These are phyloP conservation scores for Aspergillus indologenus DNA, from an alignment of 495 filamentous ascomycete genomes.

Conservation along the genomic window DNA sequence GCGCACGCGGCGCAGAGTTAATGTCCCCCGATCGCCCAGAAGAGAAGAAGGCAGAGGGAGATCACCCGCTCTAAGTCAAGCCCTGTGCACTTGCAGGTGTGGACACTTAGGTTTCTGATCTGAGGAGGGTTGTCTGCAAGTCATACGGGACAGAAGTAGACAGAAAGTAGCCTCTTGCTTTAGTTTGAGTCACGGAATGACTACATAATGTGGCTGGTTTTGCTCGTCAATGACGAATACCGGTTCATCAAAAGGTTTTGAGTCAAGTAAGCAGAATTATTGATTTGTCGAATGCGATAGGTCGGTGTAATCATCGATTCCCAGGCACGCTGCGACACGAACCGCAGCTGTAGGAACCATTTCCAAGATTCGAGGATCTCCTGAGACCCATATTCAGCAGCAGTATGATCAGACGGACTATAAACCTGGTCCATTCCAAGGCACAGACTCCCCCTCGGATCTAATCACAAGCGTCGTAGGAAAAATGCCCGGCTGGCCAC, in stretches of 20 bases:
- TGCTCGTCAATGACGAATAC: neutral
- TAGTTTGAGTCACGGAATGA: neutral
- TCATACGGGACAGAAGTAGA: neutral
- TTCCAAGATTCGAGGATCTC: neutral
- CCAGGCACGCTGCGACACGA: neutral
- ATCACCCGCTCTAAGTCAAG: slow-evolving; percentile 3
- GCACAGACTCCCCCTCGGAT: neutral
- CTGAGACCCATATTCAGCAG: neutral
- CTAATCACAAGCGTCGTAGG: slow-evolving; percentile 4
- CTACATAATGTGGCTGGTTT: neutral
- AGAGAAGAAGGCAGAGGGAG: slow-evolving; percentile 1
- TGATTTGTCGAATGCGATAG: no score
- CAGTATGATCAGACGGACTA: neutral
- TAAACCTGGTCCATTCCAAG: neutral
- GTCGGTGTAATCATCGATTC: no score
- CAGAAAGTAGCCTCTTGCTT: neutral
- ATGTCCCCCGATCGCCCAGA: neutral
- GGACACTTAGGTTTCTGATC: neutral
- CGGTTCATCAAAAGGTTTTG: neutral
- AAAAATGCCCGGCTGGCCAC: neutral
- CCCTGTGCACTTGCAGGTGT: neutral
- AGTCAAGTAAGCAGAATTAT: no score
- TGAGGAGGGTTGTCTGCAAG: neutral
- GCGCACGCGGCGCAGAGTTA: slow-evolving; percentile 16
- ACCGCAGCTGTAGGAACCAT: neutral